These are phyloP conservation scores for Penicillium sp. DNA, from an alignment of 2,329 filamentous ascomycete genomes.

Conservation along the genomic window DNA sequence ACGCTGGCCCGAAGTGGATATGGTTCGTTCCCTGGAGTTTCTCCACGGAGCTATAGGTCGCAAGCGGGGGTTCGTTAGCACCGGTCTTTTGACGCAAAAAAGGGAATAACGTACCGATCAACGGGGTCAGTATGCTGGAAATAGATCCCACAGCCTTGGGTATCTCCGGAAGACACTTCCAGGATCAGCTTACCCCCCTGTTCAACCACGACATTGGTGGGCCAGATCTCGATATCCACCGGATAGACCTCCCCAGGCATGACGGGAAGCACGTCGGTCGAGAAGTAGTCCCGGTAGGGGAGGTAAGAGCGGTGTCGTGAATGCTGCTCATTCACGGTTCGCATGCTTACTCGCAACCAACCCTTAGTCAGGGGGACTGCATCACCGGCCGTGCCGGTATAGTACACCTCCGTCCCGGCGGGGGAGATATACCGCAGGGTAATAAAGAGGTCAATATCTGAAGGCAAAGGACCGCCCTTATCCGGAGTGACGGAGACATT, in stretches of 20 bases:
- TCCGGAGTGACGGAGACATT: slow-evolving; percentile 54
- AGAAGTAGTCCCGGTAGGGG: slow-evolving; percentile 50
- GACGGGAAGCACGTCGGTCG: slow-evolving; percentile 47
- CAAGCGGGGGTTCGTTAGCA: too few relatives aligned
- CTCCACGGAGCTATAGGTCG: slow-evolving; percentile 40
- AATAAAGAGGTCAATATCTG: slow-evolving; percentile 53
- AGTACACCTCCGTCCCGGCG: slow-evolving; percentile 50
- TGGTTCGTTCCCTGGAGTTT: slow-evolving; percentile 47
- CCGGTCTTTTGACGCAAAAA: too few relatives aligned
- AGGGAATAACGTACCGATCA: slow-evolving; percentile 33
- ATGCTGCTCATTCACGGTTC: slow-evolving; percentile 46
- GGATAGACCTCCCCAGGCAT: slow-evolving; percentile 49
- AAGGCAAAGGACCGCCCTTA: slow-evolving; percentile 39
- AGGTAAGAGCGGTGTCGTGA: slow-evolving; percentile 44
- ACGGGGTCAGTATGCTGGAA: slow-evolving; percentile 46
- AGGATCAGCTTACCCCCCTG: slow-evolving; percentile 30
- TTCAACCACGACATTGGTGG: slow-evolving; percentile 36
- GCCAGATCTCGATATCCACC: slow-evolving; percentile 47
- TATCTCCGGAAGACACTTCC: slow-evolving; percentile 44
- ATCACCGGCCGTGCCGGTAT: slow-evolving; percentile 55
- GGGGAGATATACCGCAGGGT: slow-evolving; percentile 52
- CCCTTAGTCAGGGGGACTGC: slow-evolving; percentile 53
- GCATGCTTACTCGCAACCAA: slow-evolving; percentile 52
- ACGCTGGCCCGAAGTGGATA: slow-evolving; percentile 46
- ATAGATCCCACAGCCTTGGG: slow-evolving; percentile 49